Conservation (phyloP, 495 filamentous ascomycete genomes). For the Durotheca rogersii region DNA sequence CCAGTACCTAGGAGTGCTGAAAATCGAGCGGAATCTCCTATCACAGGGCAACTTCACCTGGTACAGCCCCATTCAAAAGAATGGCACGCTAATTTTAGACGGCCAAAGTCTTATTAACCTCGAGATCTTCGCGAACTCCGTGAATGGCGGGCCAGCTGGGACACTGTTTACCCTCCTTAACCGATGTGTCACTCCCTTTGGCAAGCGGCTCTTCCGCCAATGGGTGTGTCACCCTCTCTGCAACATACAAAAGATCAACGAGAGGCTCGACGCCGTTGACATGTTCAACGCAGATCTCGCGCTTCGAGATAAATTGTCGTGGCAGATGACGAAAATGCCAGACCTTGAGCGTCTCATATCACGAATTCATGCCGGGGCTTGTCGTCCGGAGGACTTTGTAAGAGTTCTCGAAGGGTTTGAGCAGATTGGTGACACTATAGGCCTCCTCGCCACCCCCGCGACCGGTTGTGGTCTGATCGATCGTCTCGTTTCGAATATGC, state of each 20-base stretch:
- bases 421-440: constrained; percentile 90
- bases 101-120: constrained; percentile 97
- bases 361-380: constrained; percentile 86
- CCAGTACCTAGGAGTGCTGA: constrained; percentile 82
- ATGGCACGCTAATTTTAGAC: constrained; percentile 88
- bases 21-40: constrained; percentile 84
- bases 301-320: constrained; percentile 78
- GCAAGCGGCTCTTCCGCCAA: constrained; percentile 93
- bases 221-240: constrained; percentile 97
- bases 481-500: constrained; percentile 79
- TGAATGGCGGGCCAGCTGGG: constrained; percentile 79
- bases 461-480: constrained; percentile 79
- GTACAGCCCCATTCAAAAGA: constrained; percentile 94
- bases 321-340: constrained; percentile 83
- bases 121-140: constrained; percentile 93
- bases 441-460: constrained; percentile 68
- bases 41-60: constrained; percentile 87
- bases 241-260: constrained; percentile 83
- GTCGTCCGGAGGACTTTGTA: constrained; percentile 87
- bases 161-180: constrained; percentile 91
- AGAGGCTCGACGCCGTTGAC: constrained; percentile 93
- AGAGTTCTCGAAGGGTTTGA: constrained; percentile 96
- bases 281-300: constrained; percentile 79
- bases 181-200: constrained; percentile 93
- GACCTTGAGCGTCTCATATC: constrained; percentile 95